Evolutionary conservation across 768 basidiomycete genomes (phyloP).

Genomic region (Kwoniella dejecticola): DNA sequence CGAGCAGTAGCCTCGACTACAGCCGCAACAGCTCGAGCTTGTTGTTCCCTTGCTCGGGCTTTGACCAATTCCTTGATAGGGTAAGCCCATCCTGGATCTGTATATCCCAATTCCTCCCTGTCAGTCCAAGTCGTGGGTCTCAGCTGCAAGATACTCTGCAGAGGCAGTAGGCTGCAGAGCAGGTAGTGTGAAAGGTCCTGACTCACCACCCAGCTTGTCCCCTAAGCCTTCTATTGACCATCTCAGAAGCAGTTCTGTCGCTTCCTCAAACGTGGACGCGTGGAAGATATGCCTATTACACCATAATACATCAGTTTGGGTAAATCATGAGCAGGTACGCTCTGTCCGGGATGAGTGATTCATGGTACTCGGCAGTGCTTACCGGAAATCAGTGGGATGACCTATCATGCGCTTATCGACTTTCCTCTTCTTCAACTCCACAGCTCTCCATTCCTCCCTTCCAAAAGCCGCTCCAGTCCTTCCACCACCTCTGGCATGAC

Average conservation of each 20-base stretch:
- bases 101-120: background rate
- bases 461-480: conserved; percentile 6
- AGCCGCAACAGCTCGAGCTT: conserved; percentile 54
- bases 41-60: conserved; percentile 52
- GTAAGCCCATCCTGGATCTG: conserved; percentile 55
- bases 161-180: too few relatives aligned
- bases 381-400: conserved; percentile 53
- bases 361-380: conserved; percentile 7
- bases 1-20: conserved; percentile 49
- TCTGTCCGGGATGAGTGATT: too few relatives aligned
- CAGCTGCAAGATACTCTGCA: too few relatives aligned
- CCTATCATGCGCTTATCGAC: conserved; percentile 52
- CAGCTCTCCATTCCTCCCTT: conserved; percentile 20
- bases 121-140: background rate
- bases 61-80: conserved; percentile 52
- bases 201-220: conserved; percentile 53
- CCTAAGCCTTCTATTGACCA: conserved; percentile 54
- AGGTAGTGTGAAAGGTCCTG: too few relatives aligned
- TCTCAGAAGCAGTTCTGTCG: conserved; percentile 50
- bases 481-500: conserved; percentile 13
- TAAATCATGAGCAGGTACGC: background rate
- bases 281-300: conserved; percentile 52
- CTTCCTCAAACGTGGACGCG: conserved; percentile 52
- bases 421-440: conserved; percentile 34
- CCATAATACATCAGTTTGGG: background rate